Conservation (phyloP, 106 monocot species). For the Vanilla planifolia region DNA sequence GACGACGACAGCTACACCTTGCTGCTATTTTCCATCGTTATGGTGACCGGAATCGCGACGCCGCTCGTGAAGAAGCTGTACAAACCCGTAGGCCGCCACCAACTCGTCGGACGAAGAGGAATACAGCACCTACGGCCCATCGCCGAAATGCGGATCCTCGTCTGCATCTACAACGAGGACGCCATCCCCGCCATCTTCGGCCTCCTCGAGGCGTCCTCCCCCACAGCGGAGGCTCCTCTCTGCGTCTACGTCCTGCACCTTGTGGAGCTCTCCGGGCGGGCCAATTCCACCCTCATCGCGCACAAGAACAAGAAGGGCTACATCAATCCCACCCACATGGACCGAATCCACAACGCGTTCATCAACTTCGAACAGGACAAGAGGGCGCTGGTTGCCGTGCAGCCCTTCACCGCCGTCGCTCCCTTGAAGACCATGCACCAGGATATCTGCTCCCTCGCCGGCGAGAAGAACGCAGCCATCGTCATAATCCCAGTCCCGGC, state of each 20-base stretch:
- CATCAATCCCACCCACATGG: constrained; percentile 28
- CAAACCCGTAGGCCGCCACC: constrained; percentile 5
- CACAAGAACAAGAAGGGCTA: constrained; percentile 37
- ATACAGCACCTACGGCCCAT: constrained; percentile 10
- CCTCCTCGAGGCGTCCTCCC: constrained; percentile 25
- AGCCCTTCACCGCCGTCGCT: constrained; percentile 31
- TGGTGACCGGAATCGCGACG: background rate
- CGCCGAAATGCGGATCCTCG: constrained; percentile 31
- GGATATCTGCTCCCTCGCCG: constrained; percentile 36
- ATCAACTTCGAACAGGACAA: constrained; percentile 26
- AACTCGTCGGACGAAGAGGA: background rate
- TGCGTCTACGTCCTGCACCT: constrained; percentile 42
- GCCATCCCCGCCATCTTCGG: constrained; percentile 19
- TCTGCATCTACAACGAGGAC: constrained; percentile 16
- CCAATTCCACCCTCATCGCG: constrained; percentile 17
- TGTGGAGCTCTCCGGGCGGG: constrained; percentile 29
- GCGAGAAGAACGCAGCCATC: constrained; percentile 15
- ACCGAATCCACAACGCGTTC: constrained; percentile 31
- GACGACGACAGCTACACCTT: background rate
- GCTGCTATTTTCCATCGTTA: background rate
- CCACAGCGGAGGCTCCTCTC: background rate
- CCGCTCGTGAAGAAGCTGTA: constrained; percentile 6
- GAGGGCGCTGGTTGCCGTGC: constrained; percentile 16
- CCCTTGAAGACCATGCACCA: constrained; percentile 42
- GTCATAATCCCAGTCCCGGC: constrained; percentile 25